A percentile compares a stretch with the other conserved stretches of the same genome.
phyloP scores from a whole-genome alignment of 1,139 yeast genomes.

The Hemisphaericaspora xylanilytica region DNA sequence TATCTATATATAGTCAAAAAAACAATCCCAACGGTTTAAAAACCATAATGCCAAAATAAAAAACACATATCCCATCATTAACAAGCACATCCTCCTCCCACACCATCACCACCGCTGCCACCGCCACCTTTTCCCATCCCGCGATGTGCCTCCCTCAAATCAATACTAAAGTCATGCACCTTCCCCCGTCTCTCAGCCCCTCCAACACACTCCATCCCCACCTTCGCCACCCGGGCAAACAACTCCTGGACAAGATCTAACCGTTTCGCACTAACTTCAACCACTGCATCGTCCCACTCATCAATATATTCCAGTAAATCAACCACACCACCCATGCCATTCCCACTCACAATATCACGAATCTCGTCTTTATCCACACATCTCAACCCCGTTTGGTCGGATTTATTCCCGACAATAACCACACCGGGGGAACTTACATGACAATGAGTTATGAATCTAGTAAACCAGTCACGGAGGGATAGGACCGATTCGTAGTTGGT shows the following conservation, averaged over 20 bases:
- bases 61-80: too few relatives aligned
- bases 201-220: conserved; percentile 31
- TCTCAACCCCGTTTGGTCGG: conserved; percentile 39
- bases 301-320: conserved; percentile 33
- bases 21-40: too few relatives aligned
- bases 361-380: conserved; percentile 44
- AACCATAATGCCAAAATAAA: too few relatives aligned
- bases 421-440: conserved; percentile 50
- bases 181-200: conserved; percentile 16
- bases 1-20: too few relatives aligned
- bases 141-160: conserved; percentile 20
- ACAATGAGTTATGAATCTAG: conserved; percentile 50
- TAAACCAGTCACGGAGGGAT: conserved; percentile 51
- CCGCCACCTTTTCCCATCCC: conserved; percentile 12
- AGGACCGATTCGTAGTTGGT: conserved; percentile 55
- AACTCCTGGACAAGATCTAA: conserved; percentile 36
- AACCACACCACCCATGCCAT: conserved; percentile 30
- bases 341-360: conserved; percentile 32
- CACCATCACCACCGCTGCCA: too few relatives aligned
- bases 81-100: conserved; percentile 26
- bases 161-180: conserved; percentile 38
- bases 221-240: conserved; percentile 43
- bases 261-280: conserved; percentile 45
- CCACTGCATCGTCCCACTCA: conserved; percentile 42
- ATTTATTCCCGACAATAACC: conserved; percentile 55